Percentiles rank a stretch among this genome's conserved stretches.
Evolutionary conservation across 2,329 filamentous ascomycete species (phyloP).

Genomic region (Cordyceps pruinosa): DNA sequence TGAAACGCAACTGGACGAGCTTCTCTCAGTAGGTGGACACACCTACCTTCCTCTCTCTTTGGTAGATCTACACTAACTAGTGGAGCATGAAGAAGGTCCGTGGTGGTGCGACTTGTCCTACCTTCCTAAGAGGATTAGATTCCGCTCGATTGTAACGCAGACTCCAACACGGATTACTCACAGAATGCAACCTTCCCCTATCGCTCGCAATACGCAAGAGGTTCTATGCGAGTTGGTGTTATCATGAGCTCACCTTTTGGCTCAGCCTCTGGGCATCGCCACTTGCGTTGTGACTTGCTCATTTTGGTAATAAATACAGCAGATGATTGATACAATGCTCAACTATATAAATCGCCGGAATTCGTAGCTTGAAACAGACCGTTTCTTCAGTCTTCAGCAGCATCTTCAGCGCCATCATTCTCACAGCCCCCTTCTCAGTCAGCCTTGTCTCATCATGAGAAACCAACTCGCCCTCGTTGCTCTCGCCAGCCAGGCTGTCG

Average conservation of each 20-base stretch:
- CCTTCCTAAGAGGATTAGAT: not conserved
- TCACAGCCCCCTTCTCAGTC: not conserved
- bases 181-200: not conserved
- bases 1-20: no score
- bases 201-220: not conserved
- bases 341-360: not conserved
- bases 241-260: not conserved
- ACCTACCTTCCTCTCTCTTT: not conserved
- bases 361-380: not conserved
- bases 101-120: not conserved
- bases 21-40: no score
- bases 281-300: not conserved
- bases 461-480: not conserved
- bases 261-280: not conserved
- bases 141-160: not conserved
- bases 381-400: not conserved
- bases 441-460: not conserved
- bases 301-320: not conserved
- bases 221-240: not conserved
- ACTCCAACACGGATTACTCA: not conserved
- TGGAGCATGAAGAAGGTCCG: not conserved
- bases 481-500: not conserved
- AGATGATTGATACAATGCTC: not conserved
- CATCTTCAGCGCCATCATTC: no score
- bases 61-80: not conserved